Base-by-base conservation (phyloP, 2,329 filamentous ascomycete species). In the Pseudogymnoascus sp. region DNA sequence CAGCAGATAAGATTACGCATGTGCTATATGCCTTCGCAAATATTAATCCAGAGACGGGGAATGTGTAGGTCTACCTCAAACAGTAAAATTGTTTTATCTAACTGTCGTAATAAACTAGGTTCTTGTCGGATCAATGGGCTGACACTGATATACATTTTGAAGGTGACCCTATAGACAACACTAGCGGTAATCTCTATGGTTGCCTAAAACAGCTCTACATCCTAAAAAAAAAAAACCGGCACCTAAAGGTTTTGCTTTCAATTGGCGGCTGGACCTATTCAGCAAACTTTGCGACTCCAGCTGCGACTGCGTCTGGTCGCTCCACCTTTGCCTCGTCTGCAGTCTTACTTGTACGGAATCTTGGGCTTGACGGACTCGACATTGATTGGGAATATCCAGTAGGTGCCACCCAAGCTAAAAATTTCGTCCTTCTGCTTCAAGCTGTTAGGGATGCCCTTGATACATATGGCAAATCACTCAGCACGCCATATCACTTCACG, bases 241-340 rank as follows among this genome's bases (percentile, higher is more conserved):
- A 90, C 57, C 75, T 96, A 63, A 96, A 96, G 73, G 81, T 89
- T 1, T 79, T 96, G 21, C 81, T 96, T 3, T 90, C 85, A 60
- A 91, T 96, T 68, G 92, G 92, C 60, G 92, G 92, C 31, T 96
- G 89, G 89, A 92, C 90, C 0, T 95, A 92, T 77, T 91, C 88
- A 1, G 78, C 81, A 68, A 90, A 90, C 74, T 93, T 96, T 73
- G 80, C 88, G 0, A 77, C 79, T 0, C 86, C 87, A 0, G 85
- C 86, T 6, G 84, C 84, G 64, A 88, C 86, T 0, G 80, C 81
- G 0, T 75, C 79, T 2, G 85, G 23, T 34, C 65, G 69, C 6
- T 21, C 61, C 2, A 45, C 23, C 23, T 71, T 71, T 60, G 68
- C 67, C 25, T 48, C 61, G 4, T 64, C 65, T 23, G 65, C 67